Base-by-base conservation (phyloP, 305 asterid genomes). In the Fraxinus velutina region DNA sequence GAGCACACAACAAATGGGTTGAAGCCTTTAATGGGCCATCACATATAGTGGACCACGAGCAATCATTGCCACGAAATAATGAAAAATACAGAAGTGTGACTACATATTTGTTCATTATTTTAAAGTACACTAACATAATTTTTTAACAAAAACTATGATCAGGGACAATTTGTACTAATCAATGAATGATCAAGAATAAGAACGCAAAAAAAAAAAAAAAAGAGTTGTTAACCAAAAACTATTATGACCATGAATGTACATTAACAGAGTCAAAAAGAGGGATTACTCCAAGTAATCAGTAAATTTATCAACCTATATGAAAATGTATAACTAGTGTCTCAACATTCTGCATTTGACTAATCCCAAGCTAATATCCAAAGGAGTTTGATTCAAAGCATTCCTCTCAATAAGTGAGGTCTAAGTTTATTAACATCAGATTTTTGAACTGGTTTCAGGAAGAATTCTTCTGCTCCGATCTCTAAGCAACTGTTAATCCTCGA, bases 401-500 rank as follows among this genome's bases (percentile, higher is more conserved):
- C 80, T 39, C 44, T 81, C 84, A 81, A 57, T 6, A 83, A 42
- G 75, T 78, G 77, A 0, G 85, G 76, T 76, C 75, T 78, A 1
- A 83, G 79, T 32, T 78, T 83, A 37, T 73, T 78, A 15, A 83
- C 75, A 57, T 83, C 85, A 36, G 82, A 78, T 78, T 50, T 37
- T 57, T 60, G 75, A 33, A 83, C 79, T 72, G 85, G 85, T 37
- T 82, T 82, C 44, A 82, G 78, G 8, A 82, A 82, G 76, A 82
- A 82, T 60, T 82, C 85, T 74, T 78, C 79, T 78, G 82, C 85
- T 12, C 85, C 85, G 4, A 62, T 62, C 73, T 83, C 85, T 30
- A 83, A 42, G 52, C 85, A 83, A 34, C 60, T 82, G 82, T 72
- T 82, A 24, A 82, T 82, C 78, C 85, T 82, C 19, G 85, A 82